These are phyloP conservation scores for Moelleriella libera DNA, from an alignment of 2,329 filamentous ascomycete genomes.

Conservation along the genomic window DNA sequence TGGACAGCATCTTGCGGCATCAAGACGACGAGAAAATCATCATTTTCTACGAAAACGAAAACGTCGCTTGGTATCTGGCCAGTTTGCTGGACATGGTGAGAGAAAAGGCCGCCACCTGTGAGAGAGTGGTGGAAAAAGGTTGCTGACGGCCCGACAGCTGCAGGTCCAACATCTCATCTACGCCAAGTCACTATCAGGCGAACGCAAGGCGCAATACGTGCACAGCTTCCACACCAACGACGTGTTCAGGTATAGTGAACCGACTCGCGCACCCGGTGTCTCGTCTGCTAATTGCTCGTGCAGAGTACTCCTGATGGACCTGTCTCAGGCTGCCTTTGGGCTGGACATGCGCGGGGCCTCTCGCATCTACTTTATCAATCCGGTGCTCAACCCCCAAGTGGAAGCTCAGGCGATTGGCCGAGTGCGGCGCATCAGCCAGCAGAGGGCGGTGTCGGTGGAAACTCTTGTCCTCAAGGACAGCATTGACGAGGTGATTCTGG, in stretches of 20 bases:
- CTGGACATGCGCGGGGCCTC: slow-evolving; percentile 75
- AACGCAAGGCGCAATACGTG: slow-evolving; percentile 60
- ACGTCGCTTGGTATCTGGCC: slow-evolving; percentile 74
- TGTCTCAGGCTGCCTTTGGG: slow-evolving; percentile 79
- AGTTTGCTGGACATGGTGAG: slow-evolving; percentile 61
- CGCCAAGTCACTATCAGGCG: slow-evolving; percentile 44
- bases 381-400: slow-evolving; percentile 71
- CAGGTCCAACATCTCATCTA: slow-evolving; percentile 53
- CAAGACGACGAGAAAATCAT: slow-evolving; percentile 71
- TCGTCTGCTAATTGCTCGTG: not conserved
- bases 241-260: slow-evolving; percentile 35
- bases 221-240: slow-evolving; percentile 59
- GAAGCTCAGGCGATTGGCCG: slow-evolving; percentile 88
- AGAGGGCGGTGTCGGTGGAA: slow-evolving; percentile 65
- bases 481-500: slow-evolving; percentile 73
- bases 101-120: slow-evolving; percentile 2
- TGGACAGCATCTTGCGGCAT: slow-evolving; percentile 56
- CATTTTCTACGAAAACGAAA: slow-evolving; percentile 83
- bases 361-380: slow-evolving; percentile 78
- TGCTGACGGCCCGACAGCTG: slow-evolving; percentile 20
- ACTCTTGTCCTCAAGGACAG: slow-evolving; percentile 69
- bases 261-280: slow-evolving; percentile 1
- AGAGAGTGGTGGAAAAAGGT: not conserved
- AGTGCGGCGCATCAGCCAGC: slow-evolving; percentile 77
- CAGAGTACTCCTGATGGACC: slow-evolving; percentile 74